These are phyloP conservation scores for Melanomma pulvis-pyrius DNA, from an alignment of 495 filamentous ascomycete genomes.

Conservation along the genomic window DNA sequence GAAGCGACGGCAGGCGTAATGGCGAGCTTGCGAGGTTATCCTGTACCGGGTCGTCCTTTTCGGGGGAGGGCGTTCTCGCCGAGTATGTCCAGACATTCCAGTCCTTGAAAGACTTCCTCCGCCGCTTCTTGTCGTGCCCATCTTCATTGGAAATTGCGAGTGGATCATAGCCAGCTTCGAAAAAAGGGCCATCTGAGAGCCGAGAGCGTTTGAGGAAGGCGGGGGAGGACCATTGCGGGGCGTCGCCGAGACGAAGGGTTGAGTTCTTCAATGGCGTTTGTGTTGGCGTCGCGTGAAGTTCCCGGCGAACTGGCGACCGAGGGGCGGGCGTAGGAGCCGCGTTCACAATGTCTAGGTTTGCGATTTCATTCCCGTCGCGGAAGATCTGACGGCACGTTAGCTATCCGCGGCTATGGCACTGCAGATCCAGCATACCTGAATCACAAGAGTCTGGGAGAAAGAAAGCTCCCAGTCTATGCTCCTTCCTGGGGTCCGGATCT, in stretches of 20 bases:
- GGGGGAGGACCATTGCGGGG: conserved; percentile 66
- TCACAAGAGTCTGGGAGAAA: conserved; percentile 58
- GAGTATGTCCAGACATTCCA: conserved; percentile 71
- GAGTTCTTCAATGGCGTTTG: conserved; percentile 19
- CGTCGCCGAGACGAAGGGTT: background rate
- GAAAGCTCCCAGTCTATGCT: conserved; percentile 75
- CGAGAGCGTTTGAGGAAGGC: conserved; percentile 71
- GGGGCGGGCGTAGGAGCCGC: conserved; percentile 22
- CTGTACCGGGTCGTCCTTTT: conserved; percentile 50
- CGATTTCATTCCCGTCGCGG: conserved; percentile 17
- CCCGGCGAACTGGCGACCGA: conserved; percentile 2
- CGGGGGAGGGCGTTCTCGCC: conserved; percentile 67
- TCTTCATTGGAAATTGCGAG: conserved; percentile 66
- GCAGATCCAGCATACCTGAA: conserved; percentile 55
- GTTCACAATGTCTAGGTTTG: conserved; percentile 30
- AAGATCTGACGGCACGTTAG: conserved; percentile 16
- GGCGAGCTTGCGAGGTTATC: conserved; percentile 23
- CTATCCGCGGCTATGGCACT: background rate
- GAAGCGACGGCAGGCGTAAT: conserved; percentile 9
- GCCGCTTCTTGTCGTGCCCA: conserved; percentile 68
- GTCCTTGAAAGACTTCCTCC: conserved; percentile 67
- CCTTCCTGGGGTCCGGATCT: conserved; percentile 62
- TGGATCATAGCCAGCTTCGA: conserved; percentile 63
- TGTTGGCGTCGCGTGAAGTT: conserved; percentile 29
- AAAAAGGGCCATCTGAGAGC: conserved; percentile 61